Evolutionary conservation across 192 early-diverging fungal species (phyloP), one percentile per base, ranked within the genome.

Genomic region (Coemansia sp.): DNA sequence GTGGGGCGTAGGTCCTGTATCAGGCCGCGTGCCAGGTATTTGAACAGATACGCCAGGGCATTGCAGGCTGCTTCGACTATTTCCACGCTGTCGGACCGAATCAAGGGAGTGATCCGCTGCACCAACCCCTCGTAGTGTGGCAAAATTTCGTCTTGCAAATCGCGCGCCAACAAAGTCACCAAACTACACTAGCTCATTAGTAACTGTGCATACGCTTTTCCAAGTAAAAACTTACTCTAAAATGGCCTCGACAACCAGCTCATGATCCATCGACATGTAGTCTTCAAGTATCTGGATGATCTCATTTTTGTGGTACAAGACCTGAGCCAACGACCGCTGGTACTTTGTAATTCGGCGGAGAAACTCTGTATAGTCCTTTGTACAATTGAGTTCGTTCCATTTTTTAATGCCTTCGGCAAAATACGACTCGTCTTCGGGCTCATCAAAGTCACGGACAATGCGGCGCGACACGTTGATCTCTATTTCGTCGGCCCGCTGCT

Each of bases 331-430:
- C 11, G 90, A 89, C 62, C 87, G 80, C 51, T 82, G 73, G 50
- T 83, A 78, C 21, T 77, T 70, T 40, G 69, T 71, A 18, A 96
- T 77, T 6, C 90, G 87, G 11, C 80, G 72, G 16, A 76, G 60
- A 64, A 97, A 92, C 11, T 70, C 72, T 6, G 80, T 81, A 66
- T 91, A 99, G 48, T 89, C 82, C 30, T 72, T 80, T 4, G 96
- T 94, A 56, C 88, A 80, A 71, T 99, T 96, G n/a, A 93, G 80
- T 51, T 99, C 96, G 43, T 73, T 80, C 91, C 92, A 95, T 52
- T 85, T 80, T 16, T 81, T 77, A n/a, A 96, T 56, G 0, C 85
- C 77, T 55, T 94, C 89, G 50, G 85, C 80, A 68, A 97, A 96
- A 64, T 86, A 96, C 34, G 90, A 91, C 37, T 83, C 85, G 53